Conservation (phyloP, 2,329 filamentous ascomycete species). For the Neofusicoccum sp. region DNA sequence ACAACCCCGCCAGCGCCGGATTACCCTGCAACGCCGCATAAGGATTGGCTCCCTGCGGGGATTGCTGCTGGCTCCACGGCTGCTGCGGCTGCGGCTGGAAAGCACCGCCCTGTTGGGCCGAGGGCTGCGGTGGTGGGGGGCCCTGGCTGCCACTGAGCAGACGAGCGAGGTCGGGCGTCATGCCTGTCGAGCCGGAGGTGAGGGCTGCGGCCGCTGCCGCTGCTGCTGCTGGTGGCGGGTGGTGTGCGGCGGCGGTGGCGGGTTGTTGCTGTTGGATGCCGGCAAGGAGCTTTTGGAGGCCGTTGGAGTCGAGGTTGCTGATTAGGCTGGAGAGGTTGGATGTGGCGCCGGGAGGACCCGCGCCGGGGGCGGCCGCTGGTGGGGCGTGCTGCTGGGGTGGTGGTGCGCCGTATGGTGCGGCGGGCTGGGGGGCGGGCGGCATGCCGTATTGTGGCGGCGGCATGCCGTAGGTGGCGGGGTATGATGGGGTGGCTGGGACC, state of each 20-base stretch:
- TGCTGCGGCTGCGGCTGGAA: conserved; percentile 27
- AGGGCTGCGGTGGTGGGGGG: conserved; percentile 23
- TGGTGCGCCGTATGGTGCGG: conserved; percentile 31
- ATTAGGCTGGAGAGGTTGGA: conserved; percentile 63
- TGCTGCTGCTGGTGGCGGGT: conserved; percentile 38
- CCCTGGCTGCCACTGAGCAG: conserved; percentile 28
- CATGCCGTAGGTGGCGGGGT: conserved; percentile 32
- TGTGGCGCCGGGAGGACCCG: conserved; percentile 29
- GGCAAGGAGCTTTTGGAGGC: conserved; percentile 68
- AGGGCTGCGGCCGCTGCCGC: conserved; percentile 9
- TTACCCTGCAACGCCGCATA: conserved; percentile 26
- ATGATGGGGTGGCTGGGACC: conserved; percentile 30
- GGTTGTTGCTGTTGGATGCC: conserved; percentile 42
- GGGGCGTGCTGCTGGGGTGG: conserved; percentile 32
- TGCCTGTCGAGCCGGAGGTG: conserved; percentile 19
- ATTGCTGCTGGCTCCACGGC: conserved; percentile 29
- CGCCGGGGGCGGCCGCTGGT: conserved; percentile 5
- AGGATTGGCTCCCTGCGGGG: conserved; percentile 29
- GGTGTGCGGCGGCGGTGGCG: conserved; percentile 43
- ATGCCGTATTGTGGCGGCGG: conserved; percentile 27
- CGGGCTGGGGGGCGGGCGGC: conserved; percentile 25
- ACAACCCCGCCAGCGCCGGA: conserved; percentile 30
- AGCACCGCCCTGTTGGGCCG: conserved; percentile 23
- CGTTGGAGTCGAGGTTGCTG: conserved; percentile 64
- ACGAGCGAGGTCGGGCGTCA: conserved; percentile 39